A percentile compares a stretch with the other conserved stretches of the same genome.
Conservation (phyloP, 345 rosid genomes). For the Angophora floribunda region DNA sequence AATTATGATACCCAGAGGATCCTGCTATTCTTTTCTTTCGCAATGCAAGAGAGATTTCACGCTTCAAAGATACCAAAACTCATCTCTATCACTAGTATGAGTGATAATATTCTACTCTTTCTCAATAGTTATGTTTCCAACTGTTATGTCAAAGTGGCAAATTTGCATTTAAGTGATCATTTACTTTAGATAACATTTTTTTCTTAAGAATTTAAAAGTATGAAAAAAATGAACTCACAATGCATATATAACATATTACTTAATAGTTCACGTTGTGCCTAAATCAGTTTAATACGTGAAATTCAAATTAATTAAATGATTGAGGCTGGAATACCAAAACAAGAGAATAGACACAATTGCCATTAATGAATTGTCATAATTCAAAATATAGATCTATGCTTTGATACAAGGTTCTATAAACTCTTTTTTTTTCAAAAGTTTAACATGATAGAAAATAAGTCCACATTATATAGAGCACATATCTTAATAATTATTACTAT, state of each 20-base stretch:
- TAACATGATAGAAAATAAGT: neutral
- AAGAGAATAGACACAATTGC: neutral
- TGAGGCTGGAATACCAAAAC: neutral
- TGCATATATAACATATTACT: neutral
- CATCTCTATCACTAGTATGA: slow-evolving; percentile 54
- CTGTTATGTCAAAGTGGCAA: neutral
- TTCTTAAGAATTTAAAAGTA: too few species aligned
- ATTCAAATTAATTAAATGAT: neutral
- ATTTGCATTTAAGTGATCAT: neutral
- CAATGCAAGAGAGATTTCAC: slow-evolving; percentile 86
- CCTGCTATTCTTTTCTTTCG: slow-evolving; percentile 74
- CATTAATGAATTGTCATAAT: neutral
- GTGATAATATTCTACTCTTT: neutral
- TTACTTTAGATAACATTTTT: neutral
- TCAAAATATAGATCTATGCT: neutral
- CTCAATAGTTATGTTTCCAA: neutral
- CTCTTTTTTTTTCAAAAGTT: neutral
- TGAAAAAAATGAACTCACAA: neutral
- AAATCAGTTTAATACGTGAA: neutral
- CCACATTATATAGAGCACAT: neutral
- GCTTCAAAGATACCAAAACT: slow-evolving; percentile 83
- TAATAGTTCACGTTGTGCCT: neutral
- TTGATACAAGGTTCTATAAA: neutral
- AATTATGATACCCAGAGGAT: slow-evolving; percentile 52
- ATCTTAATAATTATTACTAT: neutral